Evolutionary conservation across 257 asterid genomes (phyloP).

Genomic region (Gentiana dahurica): DNA sequence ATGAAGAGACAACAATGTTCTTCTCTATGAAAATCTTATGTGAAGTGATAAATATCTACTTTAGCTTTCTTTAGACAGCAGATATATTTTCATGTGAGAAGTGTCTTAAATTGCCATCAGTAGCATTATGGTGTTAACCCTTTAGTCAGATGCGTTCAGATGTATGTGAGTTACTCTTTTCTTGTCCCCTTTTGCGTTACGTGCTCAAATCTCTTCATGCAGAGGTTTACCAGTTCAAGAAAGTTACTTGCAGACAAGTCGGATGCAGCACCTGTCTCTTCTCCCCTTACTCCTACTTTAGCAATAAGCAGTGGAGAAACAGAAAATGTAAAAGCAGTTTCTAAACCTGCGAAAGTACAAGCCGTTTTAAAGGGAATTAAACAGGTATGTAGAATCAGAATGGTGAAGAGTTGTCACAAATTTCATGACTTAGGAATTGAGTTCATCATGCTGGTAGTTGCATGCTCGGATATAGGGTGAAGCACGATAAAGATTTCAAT

Average conservation of each 20-base stretch:
- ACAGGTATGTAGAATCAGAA: constrained; percentile 30
- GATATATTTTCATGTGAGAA: no score
- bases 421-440: no score
- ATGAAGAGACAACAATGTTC: not conserved
- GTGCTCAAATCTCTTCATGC: constrained; percentile 12
- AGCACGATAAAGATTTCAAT: no score
- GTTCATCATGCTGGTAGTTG: no score
- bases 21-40: no score
- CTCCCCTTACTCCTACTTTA: constrained; percentile 65
- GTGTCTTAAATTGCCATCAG: not conserved
- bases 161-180: not conserved
- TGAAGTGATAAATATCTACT: no score
- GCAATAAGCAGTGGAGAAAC: constrained; percentile 48
- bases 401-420: no score
- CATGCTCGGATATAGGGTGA: no score
- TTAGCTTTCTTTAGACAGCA: no score
- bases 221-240: constrained; percentile 74
- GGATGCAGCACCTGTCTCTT: constrained; percentile 62
- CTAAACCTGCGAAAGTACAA: constrained; percentile 65
- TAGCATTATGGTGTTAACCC: not conserved
- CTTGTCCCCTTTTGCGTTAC: not conserved
- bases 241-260: constrained; percentile 48
- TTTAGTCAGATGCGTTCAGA: not conserved
- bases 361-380: constrained; percentile 80
- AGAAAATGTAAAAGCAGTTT: constrained; percentile 49